A percentile compares a stretch with the other conserved stretches of the same genome.
These are phyloP conservation scores for Erodium trifolium DNA, from an alignment of 441 rosid genomes.

Conservation along the genomic window DNA sequence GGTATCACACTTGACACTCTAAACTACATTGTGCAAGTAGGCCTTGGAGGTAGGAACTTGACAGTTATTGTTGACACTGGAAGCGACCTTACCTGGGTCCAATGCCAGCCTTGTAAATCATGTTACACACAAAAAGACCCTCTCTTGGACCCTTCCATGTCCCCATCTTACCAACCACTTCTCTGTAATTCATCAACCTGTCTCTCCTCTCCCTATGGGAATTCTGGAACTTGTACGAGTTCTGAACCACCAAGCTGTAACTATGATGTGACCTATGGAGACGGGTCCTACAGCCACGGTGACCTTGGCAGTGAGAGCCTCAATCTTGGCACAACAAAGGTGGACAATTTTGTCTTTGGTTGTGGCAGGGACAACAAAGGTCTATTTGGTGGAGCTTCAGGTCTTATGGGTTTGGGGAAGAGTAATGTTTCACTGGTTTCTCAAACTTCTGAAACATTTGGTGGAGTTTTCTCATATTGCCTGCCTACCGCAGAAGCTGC, in stretches of 20 bases:
- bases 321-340: conserved; percentile 32
- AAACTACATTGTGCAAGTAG: conserved; percentile 71
- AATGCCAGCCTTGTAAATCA: conserved; percentile 70
- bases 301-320: conserved; percentile 56
- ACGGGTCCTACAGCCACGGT: conserved; percentile 79
- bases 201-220: conserved; percentile 22
- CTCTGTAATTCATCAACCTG: conserved; percentile 65
- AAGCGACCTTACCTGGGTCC: conserved; percentile 94
- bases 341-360: conserved; percentile 57
- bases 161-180: conserved; percentile 48
- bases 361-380: conserved; percentile 78
- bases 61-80: conserved; percentile 82
- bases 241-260: conserved; percentile 35
- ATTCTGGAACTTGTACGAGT: conserved; percentile 17
- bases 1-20: conserved; percentile 58
- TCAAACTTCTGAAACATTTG: conserved; percentile 46
- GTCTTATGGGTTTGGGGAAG: conserved; percentile 81
- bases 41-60: conserved; percentile 50
- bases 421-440: conserved; percentile 63
- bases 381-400: conserved; percentile 80
- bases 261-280: conserved; percentile 71
- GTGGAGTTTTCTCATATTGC: conserved; percentile 84
- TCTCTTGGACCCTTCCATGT: conserved; percentile 54
- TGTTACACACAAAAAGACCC: conserved; percentile 76
- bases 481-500: conserved; percentile 55